Evolutionary conservation across 331 rosid genomes (phyloP), one percentile per base, ranked within the genome.

Genomic region (Telfairia occidentalis): DNA sequence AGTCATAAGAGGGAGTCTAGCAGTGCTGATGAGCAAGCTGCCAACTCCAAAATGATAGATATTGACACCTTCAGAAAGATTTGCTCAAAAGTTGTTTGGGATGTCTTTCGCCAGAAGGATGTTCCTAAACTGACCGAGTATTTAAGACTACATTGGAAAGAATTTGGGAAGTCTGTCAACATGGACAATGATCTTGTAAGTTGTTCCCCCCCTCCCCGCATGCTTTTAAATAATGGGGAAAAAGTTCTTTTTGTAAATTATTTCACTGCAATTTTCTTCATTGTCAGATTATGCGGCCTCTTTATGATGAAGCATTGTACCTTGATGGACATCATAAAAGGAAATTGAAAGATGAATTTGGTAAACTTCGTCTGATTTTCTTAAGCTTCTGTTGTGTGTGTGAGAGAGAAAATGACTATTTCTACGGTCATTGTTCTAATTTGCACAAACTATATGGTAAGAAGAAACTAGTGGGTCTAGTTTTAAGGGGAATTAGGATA

Each of bases 331-430:
- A 83, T 85, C 99, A 95, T 74, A 95, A 88, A 81, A 81, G 76
- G 75, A 87, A 83, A 84, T 65, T 95, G 85, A 95, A 92, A 91
- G 90, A 91, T 80, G 99, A 95, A 77, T 95, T 86, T 72, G 97
- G 97, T 95, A 67, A 23, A 67, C 37, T 42, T 67, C 16, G 7
- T 42, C 21, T 66, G 32, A 23, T 66, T 21, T 66, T 66, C 35
- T 5, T 23, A 2, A 21, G 37, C 48, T 66, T 64, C 48, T 9
- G 8, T 65, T 19, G 49, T 38, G 50, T 21, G 42, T 13, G 11
- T 64, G 30, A 18, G 66, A 65, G 73, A 66, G 67, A 30, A 32
- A 29, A 60, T 60, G 67, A 16, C 42, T 58, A 58, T 29, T 58
- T 58, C 15, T 64, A 64, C 21, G 18, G 71, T 64, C 30, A 9